Conservation (phyloP, 176 grass and related monocot genomes). For the Musa troglodytarum region DNA sequence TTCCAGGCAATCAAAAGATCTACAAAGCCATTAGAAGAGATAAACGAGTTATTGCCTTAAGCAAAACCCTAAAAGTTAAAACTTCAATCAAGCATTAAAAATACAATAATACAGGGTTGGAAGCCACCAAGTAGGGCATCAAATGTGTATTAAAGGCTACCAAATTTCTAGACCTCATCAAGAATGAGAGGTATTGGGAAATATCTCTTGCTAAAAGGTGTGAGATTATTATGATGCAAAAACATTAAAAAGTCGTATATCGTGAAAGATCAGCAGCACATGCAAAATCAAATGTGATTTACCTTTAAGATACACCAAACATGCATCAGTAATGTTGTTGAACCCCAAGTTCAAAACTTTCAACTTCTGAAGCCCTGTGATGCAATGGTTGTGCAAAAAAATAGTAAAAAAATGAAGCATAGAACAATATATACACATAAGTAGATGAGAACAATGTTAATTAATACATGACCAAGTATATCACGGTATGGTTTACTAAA, state of each 20-base stretch:
- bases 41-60: neutral
- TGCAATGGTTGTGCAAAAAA: neutral
- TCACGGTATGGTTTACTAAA: neutral
- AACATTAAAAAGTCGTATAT: neutral
- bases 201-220: neutral
- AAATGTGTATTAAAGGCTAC: neutral
- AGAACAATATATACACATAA: neutral
- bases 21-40: neutral
- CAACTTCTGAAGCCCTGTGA: conserved; percentile 54
- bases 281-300: neutral
- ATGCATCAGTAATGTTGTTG: conserved; percentile 73
- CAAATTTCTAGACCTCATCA: neutral
- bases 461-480: neutral
- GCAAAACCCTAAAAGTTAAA: neutral
- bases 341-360: conserved; percentile 65
- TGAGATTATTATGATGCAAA: neutral
- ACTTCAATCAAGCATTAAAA: neutral
- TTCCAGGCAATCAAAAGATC: neutral
- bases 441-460: neutral
- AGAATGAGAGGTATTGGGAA: neutral
- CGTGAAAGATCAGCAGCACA: neutral
- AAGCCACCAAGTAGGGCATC: neutral
- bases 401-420: conserved; percentile 5
- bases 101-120: neutral
- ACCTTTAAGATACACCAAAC: conserved; percentile 57